phyloP scores from a whole-genome alignment of 2,329 filamentous ascomycete species.

The Fusarium floridanum region DNA sequence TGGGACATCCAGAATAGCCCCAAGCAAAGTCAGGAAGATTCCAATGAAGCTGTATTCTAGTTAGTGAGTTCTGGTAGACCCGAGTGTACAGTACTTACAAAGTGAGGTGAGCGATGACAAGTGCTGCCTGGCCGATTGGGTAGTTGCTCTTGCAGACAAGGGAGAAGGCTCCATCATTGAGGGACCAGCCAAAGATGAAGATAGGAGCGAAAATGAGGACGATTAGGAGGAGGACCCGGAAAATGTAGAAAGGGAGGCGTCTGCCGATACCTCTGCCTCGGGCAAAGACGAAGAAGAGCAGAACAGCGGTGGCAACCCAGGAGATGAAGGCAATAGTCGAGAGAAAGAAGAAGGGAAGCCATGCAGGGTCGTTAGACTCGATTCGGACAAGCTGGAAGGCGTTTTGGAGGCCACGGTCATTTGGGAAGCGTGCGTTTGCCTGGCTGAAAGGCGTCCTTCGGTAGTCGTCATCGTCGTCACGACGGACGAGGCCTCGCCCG shows the following conservation, averaged over 20 bases:
- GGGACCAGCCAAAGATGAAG: conserved; percentile 23
- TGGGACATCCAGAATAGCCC: conserved; percentile 33
- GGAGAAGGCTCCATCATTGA: conserved; percentile 2
- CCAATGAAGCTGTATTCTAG: conserved; percentile 34
- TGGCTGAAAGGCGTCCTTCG: background rate
- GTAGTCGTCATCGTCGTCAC: background rate
- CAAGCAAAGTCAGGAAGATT: conserved; percentile 32
- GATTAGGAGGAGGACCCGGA: conserved; percentile 41
- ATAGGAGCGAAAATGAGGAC: conserved; percentile 32
- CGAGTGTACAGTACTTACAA: conserved; percentile 38
- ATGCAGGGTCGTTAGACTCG: conserved; percentile 5
- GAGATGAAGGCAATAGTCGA: conserved; percentile 27
- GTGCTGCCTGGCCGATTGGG: conserved; percentile 9
- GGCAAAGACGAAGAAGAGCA: conserved; percentile 26
- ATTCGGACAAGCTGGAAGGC: background rate
- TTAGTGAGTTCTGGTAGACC: conserved; percentile 16
- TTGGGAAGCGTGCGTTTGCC: background rate
- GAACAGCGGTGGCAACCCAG: conserved; percentile 19
- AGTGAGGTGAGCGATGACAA: conserved; percentile 36
- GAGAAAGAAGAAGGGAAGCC: conserved; percentile 37
- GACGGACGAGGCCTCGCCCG: background rate
- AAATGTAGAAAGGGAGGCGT: conserved; percentile 40
- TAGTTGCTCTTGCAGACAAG: background rate
- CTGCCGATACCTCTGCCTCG: conserved; percentile 6
- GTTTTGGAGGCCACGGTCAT: background rate